These are phyloP conservation scores for Trametes pubescens DNA, from an alignment of 1,284 basidiomycete genomes.

Conservation along the genomic window DNA sequence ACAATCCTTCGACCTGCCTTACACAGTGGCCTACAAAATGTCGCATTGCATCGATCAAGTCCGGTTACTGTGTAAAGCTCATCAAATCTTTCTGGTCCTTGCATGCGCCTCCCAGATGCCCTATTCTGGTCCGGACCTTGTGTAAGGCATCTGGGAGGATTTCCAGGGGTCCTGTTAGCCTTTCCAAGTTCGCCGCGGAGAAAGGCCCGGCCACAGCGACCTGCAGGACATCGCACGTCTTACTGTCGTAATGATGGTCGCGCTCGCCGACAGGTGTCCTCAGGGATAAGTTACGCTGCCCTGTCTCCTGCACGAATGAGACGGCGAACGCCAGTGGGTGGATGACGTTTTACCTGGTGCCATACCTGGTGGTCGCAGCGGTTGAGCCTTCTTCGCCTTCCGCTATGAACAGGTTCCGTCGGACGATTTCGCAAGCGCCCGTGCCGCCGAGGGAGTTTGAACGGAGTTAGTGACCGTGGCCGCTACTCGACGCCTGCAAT, in stretches of 20 bases:
- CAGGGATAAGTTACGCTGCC: conserved; percentile 5
- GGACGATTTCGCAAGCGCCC: neutral
- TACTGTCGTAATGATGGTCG: conserved; percentile 23
- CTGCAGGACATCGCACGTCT: conserved; percentile 23
- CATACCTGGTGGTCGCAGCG: conserved; percentile 12
- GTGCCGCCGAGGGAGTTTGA: conserved; percentile 7
- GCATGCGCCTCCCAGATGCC: too few species aligned
- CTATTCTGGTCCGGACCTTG: too few species aligned
- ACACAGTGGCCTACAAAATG: too few species aligned
- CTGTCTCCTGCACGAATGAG: conserved; percentile 1
- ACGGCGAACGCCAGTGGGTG: neutral
- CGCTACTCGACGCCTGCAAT: neutral
- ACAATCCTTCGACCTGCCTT: too few species aligned
- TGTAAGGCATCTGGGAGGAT: too few species aligned
- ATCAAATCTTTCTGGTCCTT: too few species aligned
- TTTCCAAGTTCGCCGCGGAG: conserved; percentile 11
- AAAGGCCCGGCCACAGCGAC: conserved; percentile 5
- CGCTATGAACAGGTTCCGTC: conserved; percentile 7
- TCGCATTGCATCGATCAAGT: too few species aligned
- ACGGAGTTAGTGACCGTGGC: conserved; percentile 12
- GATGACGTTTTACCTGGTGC: conserved; percentile 5
- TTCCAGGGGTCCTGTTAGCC: too few species aligned
- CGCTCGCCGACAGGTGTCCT: conserved; percentile 10
- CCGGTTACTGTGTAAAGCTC: too few species aligned
- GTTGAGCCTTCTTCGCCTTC: neutral